phyloP scores from a whole-genome alignment of 129 eudicot genomes.

The Calendula officinalis region DNA sequence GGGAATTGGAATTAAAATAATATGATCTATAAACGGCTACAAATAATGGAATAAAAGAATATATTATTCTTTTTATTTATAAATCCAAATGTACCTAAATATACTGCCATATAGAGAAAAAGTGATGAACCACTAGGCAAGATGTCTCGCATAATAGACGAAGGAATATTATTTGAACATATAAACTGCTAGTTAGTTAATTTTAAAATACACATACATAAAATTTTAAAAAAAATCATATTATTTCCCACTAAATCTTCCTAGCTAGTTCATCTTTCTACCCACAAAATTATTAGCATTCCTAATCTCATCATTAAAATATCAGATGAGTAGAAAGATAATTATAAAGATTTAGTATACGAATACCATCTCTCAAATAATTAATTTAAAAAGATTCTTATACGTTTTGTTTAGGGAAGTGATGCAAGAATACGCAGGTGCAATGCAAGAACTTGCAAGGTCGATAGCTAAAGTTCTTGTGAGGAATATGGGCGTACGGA shows the following conservation, averaged over 20 bases:
- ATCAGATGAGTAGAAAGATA: no score
- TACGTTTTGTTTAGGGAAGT: slow-evolving; percentile 39
- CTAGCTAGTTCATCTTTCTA: no score
- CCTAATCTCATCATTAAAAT: no score
- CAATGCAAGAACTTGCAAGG: slow-evolving; percentile 65
- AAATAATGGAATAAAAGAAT: slow-evolving; percentile 29
- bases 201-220: no score
- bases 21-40: slow-evolving; percentile 30
- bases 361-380: no score
- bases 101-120: slow-evolving; percentile 5
- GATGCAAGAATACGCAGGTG: slow-evolving; percentile 60
- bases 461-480: slow-evolving; percentile 41
- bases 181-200: not conserved
- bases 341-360: no score
- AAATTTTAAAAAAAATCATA: no score
- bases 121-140: slow-evolving; percentile 24
- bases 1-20: slow-evolving; percentile 12
- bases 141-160: slow-evolving; percentile 23
- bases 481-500: slow-evolving; percentile 41
- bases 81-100: slow-evolving; percentile 25
- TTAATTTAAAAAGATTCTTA: not conserved
- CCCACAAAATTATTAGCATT: no score
- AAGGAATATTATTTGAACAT: slow-evolving; percentile 15
- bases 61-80: slow-evolving; percentile 12
- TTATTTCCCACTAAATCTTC: no score